Percentiles rank a stretch among this genome's conserved stretches.
These are phyloP conservation scores for Talaromyces sp. DNA, from an alignment of 2,329 filamentous ascomycete species.

Conservation along the genomic window DNA sequence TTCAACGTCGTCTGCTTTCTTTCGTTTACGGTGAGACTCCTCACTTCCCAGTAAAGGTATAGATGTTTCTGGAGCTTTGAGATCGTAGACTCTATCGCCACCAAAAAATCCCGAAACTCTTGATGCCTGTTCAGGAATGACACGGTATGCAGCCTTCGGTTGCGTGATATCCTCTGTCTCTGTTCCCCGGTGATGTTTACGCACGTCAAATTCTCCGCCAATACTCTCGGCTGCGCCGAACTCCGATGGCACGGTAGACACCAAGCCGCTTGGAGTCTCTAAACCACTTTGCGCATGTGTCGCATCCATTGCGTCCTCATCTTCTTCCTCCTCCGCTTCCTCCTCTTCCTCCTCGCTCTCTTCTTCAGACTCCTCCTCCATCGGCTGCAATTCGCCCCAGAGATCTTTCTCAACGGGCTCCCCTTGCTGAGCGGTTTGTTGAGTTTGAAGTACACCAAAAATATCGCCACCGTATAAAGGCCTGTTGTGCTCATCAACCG, in stretches of 20 bases:
- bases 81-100: constrained; percentile 88
- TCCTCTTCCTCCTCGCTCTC: constrained; percentile 68
- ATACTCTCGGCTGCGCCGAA: constrained; percentile 73
- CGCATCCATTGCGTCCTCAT: constrained; percentile 62
- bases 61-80: constrained; percentile 60
- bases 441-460: constrained; percentile 71
- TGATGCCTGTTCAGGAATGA: constrained; percentile 84
- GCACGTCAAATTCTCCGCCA: constrained; percentile 83
- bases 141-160: constrained; percentile 79
- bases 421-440: constrained; percentile 62
- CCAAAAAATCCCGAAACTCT: constrained; percentile 92
- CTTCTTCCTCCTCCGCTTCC: constrained; percentile 65
- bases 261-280: constrained; percentile 77
- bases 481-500: constrained; percentile 87
- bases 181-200: constrained; percentile 79
- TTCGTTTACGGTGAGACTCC: constrained; percentile 75
- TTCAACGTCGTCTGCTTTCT: constrained; percentile 95
- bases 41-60: constrained; percentile 77
- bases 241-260: constrained; percentile 78
- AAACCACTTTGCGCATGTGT: constrained; percentile 72
- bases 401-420: constrained; percentile 82
- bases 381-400: constrained; percentile 88
- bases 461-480: constrained; percentile 93
- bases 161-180: constrained; percentile 79
- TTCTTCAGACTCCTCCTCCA: constrained; percentile 70